These are phyloP conservation scores for Penicillium flavigenum DNA, from an alignment of 495 filamentous ascomycete genomes.

Conservation along the genomic window DNA sequence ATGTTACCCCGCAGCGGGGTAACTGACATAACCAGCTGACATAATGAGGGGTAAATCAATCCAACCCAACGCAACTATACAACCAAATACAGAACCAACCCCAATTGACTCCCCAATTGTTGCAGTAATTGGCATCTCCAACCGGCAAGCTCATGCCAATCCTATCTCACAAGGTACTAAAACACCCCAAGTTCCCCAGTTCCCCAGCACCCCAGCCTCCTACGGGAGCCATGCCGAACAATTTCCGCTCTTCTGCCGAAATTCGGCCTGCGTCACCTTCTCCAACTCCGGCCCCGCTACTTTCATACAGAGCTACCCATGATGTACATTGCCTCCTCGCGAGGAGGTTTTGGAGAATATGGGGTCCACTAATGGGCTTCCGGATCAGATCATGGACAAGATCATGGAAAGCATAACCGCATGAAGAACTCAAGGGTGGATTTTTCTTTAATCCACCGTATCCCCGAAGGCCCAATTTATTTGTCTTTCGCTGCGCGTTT, in stretches of 20 bases:
- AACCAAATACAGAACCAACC: neutral
- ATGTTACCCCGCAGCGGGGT: constrained; percentile 17
- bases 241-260: constrained; percentile 23
- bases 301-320: neutral
- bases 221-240: constrained; percentile 7
- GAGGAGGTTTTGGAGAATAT: constrained; percentile 28
- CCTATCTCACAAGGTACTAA: constrained; percentile 1
- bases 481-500: neutral
- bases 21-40: constrained; percentile 14
- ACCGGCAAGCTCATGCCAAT: neutral
- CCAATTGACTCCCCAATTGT: neutral
- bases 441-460: neutral
- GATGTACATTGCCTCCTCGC: constrained; percentile 6
- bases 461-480: neutral
- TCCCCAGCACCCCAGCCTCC: neutral
- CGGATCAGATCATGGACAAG: neutral
- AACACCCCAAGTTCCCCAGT: neutral
- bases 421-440: constrained; percentile 7
- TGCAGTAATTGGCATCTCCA: neutral
- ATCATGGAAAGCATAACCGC: constrained; percentile 11
- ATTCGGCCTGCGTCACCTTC: constrained; percentile 20
- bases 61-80: neutral
- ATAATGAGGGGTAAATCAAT: constrained; percentile 30
- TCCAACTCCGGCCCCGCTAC: constrained; percentile 26
- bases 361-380: constrained; percentile 13